Conservation (phyloP, 148 eudicot genomes). For the Dysphania ambrosioides region DNA sequence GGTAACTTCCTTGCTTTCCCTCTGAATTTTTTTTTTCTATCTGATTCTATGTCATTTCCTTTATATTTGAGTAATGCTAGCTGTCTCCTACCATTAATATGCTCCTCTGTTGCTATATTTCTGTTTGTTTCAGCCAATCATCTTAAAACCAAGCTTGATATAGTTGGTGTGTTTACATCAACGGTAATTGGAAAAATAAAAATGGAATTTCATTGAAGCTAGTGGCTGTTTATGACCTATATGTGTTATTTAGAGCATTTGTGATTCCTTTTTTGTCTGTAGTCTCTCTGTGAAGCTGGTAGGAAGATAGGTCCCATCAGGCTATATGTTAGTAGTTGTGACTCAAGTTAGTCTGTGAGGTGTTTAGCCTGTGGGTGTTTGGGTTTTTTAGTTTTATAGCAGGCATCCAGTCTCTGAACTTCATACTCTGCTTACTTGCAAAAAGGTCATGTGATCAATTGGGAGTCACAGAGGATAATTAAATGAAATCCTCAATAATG, state of each 20-base stretch:
- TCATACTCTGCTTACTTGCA: not conserved
- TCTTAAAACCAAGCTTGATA: not conserved
- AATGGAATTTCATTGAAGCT: not conserved
- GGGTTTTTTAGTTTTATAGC: not conserved
- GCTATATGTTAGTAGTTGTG: too few relatives aligned
- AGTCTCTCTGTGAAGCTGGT: not conserved
- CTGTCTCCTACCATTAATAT: not conserved
- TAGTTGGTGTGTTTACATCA: not conserved
- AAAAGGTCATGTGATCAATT: not conserved
- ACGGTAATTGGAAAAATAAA: not conserved
- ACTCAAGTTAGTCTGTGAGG: not conserved
- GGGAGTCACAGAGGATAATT: not conserved
- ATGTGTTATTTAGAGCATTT: not conserved
- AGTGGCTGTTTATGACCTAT: not conserved
- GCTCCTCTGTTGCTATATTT: not conserved
- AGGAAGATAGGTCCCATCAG: too few relatives aligned
- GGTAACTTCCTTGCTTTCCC: slow-evolving; percentile 36
- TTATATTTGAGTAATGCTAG: not conserved
- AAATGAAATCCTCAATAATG: not conserved
- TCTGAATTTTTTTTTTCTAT: too few relatives aligned
- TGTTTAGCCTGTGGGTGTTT: not conserved
- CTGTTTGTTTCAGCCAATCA: not conserved
- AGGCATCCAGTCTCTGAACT: not conserved
- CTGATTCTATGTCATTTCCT: too few relatives aligned
- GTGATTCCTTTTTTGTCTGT: not conserved